Evolutionary conservation across 2,329 filamentous ascomycete genomes (phyloP), one percentile per base, ranked within the genome.

Genomic region (Meredithiella fracta): DNA sequence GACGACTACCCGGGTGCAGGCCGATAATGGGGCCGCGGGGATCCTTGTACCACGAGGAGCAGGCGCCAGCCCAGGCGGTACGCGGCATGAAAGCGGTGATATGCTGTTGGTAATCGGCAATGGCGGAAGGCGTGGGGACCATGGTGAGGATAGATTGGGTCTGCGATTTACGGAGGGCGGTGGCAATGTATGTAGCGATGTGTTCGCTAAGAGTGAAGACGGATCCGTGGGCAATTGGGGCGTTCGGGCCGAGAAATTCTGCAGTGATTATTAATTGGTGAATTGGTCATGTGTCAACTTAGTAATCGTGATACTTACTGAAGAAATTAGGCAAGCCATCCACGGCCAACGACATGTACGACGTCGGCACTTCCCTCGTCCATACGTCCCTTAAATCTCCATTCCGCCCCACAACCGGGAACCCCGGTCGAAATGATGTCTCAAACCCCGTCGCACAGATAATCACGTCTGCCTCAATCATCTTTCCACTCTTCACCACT

Each of bases 401-500:
- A n/a, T 68, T 61, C 22, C 70, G 67, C 8, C 73, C 74, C 4
- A 73, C 63, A 17, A 78, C 64, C 0, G 74, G 74, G 59, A 76
- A 78, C 1, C 72, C 68, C 2, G 76, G 75, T 6, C 68, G 63
- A 62, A 77, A 78, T 1, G 73, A 75, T 3, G 72, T 72, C 60
- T 79, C 71, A 61, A 78, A 79, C 1, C 76, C 76, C 0, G 76
- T 79, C n/a, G 76, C 77, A 58, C 75, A 78, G 51, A 81, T 68
- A 22, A 82, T 72, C 11, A 70, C 70, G 61, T 82, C 79, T 14
- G 77, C 70, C 34, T 73, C 67, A 53, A 76, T 63, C n/a, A 73
- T 64, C 37, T 70, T 62, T n/a, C 73, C 76, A 3, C 70, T 70
- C 1, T 66, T 67, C 31, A 78, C 66, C 62, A 73, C 65, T 51